Base-by-base conservation (phyloP, 352 stramenopile genomes). In the Pythium insidiosum region DNA sequence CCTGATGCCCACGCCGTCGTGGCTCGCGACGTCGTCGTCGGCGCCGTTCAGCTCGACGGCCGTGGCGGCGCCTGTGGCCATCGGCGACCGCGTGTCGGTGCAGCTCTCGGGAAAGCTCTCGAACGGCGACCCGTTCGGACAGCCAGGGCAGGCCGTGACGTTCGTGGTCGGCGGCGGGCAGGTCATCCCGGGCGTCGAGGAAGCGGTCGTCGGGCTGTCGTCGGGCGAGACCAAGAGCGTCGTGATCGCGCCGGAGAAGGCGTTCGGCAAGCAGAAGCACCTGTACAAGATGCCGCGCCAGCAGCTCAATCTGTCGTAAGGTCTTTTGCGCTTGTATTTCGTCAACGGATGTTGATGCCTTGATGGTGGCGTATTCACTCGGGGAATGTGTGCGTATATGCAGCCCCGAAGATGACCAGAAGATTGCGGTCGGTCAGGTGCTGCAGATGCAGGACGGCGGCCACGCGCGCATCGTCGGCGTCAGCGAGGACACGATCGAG, bases 101-200 rank as follows among this genome's bases (percentile, higher is more conserved):
- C 58, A 78, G 43, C 84, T 89, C 61, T 58, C 68, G 20, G 80
- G 80, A 16, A 73, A 62, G 40, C 56, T 88, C 16, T 70, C 63
- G 13, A 79, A 65, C 34, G 80, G 80, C 43, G 60, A 84, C 33
- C 24, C 61, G 12, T 72, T 90, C 38, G 73, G 72, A 11, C 52
- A 68, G 53, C 85, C 66, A 3, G 59, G 57, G n/a, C 47, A 58
- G 12, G 75, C 77, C 16, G 56, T 88, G 4, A 63, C 70, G 37
- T 89, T 93, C 38, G 72, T 87, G 23, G 70, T 88, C 5, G 80
- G 80, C 24, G 70, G 73, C 16, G 69, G 73, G 1, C 68, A 88
- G 9, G 57, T 93, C 26, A 70, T 93, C 19, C 53, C 63, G 19
- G 80, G 75, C 11, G 75, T 93, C 23, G 80, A 93, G 18, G 61